These are phyloP conservation scores for Ophiognomonia clavigignenti-juglandacearum DNA, from an alignment of 2,329 filamentous ascomycete species.

Conservation along the genomic window DNA sequence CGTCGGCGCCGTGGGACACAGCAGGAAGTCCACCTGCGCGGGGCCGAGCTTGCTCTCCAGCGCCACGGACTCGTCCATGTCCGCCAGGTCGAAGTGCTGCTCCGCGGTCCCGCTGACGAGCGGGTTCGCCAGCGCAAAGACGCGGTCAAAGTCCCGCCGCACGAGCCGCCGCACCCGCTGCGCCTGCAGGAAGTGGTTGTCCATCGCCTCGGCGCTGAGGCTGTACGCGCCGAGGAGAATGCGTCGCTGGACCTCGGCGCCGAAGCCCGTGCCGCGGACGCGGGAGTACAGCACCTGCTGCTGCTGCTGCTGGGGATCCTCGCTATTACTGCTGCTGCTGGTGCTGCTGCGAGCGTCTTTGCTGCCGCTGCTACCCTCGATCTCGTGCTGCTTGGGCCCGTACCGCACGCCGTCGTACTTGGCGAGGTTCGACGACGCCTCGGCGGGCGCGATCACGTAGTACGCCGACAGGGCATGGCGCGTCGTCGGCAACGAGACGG, in stretches of 20 bases:
- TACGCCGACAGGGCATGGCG: slow-evolving; percentile 85
- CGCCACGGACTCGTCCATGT: slow-evolving; percentile 48
- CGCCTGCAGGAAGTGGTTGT: slow-evolving; percentile 95
- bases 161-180: slow-evolving; percentile 83
- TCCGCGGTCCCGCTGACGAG: slow-evolving; percentile 43
- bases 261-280: slow-evolving; percentile 71
- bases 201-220: slow-evolving; percentile 82
- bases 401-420: slow-evolving; percentile 98
- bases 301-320: slow-evolving; percentile 42
- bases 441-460: slow-evolving; percentile 90
- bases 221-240: slow-evolving; percentile 89
- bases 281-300: slow-evolving; percentile 66
- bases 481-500: slow-evolving; percentile 78
- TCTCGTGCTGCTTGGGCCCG: slow-evolving; percentile 16
- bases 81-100: slow-evolving; percentile 52
- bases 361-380: slow-evolving; percentile 36
- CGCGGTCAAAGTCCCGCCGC: slow-evolving; percentile 77
- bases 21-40: slow-evolving; percentile 72
- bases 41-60: slow-evolving; percentile 54
- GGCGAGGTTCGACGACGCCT: slow-evolving; percentile 91
- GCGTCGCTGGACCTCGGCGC: slow-evolving; percentile 77
- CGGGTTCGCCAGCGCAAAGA: slow-evolving; percentile 68
- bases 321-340: slow-evolving; percentile 44
- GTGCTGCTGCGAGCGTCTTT: slow-evolving; percentile 39
- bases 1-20: slow-evolving; percentile 80